These are phyloP conservation scores for Dactylonectria macrodidyma DNA, from an alignment of 2,329 filamentous ascomycete species.

Conservation along the genomic window DNA sequence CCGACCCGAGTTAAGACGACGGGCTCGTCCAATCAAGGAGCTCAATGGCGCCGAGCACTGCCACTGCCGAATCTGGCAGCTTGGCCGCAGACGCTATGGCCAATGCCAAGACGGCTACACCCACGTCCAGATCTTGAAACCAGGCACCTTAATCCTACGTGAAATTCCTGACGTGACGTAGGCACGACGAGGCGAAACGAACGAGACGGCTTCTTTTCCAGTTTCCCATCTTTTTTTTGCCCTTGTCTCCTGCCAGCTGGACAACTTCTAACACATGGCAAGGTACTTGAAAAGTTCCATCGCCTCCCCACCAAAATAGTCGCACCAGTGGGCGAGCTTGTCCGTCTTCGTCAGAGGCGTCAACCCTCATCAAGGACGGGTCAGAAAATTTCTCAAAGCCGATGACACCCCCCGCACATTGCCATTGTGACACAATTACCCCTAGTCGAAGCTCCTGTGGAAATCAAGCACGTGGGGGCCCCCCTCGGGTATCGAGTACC, in stretches of 20 bases:
- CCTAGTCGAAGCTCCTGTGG: constrained; percentile 3
- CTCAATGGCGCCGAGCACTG: constrained; percentile 32
- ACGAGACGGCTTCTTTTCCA: neutral
- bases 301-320: constrained; percentile 15
- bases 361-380: constrained; percentile 16
- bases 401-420: constrained; percentile 17
- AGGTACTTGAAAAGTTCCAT: constrained; percentile 15
- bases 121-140: constrained; percentile 38
- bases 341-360: constrained; percentile 33
- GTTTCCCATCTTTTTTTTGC: neutral
- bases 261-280: neutral
- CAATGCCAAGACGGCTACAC: constrained; percentile 43
- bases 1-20: neutral
- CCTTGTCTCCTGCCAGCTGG: neutral
- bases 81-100: constrained; percentile 32
- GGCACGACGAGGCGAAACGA: neutral
- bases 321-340: constrained; percentile 25
- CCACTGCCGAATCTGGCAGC: constrained; percentile 36
- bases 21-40: constrained; percentile 9
- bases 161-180: constrained; percentile 11
- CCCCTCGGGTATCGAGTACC: constrained; percentile 15
- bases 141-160: constrained; percentile 29
- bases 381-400: constrained; percentile 27
- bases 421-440: constrained; percentile 25
- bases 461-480: constrained; percentile 7